Percentiles rank a stretch among this genome's conserved stretches.
phyloP scores from a whole-genome alignment of 805 yeast species.

The Saitoella complicata region DNA sequence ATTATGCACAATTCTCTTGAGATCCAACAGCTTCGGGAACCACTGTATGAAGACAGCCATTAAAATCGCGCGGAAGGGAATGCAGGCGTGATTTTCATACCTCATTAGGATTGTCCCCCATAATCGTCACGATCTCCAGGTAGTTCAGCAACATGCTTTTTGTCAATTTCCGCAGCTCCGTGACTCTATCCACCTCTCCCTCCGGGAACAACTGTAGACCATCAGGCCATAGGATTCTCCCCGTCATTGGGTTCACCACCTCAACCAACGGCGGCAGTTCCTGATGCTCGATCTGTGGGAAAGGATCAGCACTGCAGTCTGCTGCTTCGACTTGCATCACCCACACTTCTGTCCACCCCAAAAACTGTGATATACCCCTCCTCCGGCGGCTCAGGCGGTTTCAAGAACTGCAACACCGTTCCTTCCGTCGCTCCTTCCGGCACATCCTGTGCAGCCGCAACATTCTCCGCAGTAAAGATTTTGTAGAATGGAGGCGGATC shows the following conservation, averaged over 20 bases:
- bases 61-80: background rate
- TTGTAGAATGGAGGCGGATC: slow-evolving; percentile 72
- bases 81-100: slow-evolving; percentile 17
- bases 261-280: background rate
- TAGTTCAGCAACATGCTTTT: slow-evolving; percentile 66
- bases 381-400: too few species aligned
- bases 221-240: slow-evolving; percentile 9
- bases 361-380: too few species aligned
- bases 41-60: background rate
- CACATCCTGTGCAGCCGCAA: slow-evolving; percentile 51
- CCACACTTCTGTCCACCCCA: too few species aligned
- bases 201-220: slow-evolving; percentile 14
- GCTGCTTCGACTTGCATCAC: too few species aligned
- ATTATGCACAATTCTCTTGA: slow-evolving; percentile 67
- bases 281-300: background rate
- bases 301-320: too few species aligned
- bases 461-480: slow-evolving; percentile 55
- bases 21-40: slow-evolving; percentile 45
- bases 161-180: slow-evolving; percentile 63
- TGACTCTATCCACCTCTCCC: slow-evolving; percentile 38
- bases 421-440: too few species aligned
- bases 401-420: too few species aligned
- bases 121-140: slow-evolving; percentile 62
- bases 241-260: slow-evolving; percentile 7
- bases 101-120: slow-evolving; percentile 55